phyloP scores from a whole-genome alignment of 768 basidiomycete species.

The Lactarius hengduanensis region DNA sequence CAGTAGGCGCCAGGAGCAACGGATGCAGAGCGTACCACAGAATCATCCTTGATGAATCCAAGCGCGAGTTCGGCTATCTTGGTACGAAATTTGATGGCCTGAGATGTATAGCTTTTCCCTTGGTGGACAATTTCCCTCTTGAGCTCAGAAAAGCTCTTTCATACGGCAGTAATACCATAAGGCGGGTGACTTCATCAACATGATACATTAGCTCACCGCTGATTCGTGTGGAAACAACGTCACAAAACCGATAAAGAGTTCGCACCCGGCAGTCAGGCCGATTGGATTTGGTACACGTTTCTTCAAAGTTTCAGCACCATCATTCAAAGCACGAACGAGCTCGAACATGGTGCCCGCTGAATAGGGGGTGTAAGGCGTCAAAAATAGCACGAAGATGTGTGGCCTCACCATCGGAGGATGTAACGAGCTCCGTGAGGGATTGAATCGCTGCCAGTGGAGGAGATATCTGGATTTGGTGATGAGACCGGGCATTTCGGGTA shows the following conservation, averaged over 20 bases:
- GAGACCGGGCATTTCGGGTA: not conserved
- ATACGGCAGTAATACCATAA: constrained; percentile 21
- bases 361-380: constrained; percentile 17
- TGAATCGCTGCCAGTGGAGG: constrained; percentile 87
- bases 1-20: constrained; percentile 23
- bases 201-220: constrained; percentile 49
- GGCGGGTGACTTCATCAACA: constrained; percentile 23
- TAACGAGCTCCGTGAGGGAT: constrained; percentile 77
- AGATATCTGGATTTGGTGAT: constrained; percentile 52
- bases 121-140: constrained; percentile 82
- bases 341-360: constrained; percentile 92
- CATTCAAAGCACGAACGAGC: constrained; percentile 78
- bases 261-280: constrained; percentile 84
- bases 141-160: constrained; percentile 77
- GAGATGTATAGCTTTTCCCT: constrained; percentile 71
- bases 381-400: constrained; percentile 2
- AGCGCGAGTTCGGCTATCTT: constrained; percentile 89
- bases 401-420: constrained; percentile 68
- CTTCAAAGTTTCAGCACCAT: constrained; percentile 65
- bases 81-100: constrained; percentile 81
- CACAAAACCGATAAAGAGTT: constrained; percentile 88
- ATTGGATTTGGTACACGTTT: constrained; percentile 71
- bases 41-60: constrained; percentile 93
- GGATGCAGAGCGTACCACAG: constrained; percentile 54
- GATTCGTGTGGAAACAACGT: constrained; percentile 82